Base-by-base conservation (phyloP, 2,329 filamentous ascomycete species). In the Graphilbum fragrans region DNA sequence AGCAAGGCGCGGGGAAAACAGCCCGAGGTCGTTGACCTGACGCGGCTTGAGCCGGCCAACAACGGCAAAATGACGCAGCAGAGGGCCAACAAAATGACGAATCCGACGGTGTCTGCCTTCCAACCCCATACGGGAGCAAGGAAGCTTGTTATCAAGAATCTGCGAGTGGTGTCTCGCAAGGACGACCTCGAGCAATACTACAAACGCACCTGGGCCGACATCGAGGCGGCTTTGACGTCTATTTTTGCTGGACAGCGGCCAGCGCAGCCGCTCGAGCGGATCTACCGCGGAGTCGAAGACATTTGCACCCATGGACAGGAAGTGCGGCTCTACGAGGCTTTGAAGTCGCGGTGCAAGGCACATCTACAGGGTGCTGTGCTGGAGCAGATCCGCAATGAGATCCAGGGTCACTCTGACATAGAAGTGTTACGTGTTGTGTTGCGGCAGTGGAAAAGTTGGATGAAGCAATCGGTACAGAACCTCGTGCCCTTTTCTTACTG, bases 61-160 rank as follows among this genome's bases (percentile, higher is more conserved):
- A 39, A 31, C 37, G 22, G 36, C 25, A 29, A 3, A 23, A n/a
- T 4, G 21, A 3, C 40, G 21, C 22, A 35, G n/a, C 2, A 34
- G n/a, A 12, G 7, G 23, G 35, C 4, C 16, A 22, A 12, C 34
- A 53, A 38, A 21, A 32, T 31, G 40, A 39, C 23, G 18, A 5
- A 23, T 8, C 22, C 20, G 1, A 14, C 19, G 14, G 37, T 16
- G 34, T 39, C 39, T 2, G 60, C 64, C 39, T 85, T 88, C 55
- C 83, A 82, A 50, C 80, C 86, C 12, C 77, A 85, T 53, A 69
- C 72, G 11, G 87, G 86, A 25, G 80, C 86, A 18, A 88, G 82
- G 67, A 88, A 82, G 61, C 73, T 98, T 36, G 75, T 90, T n/a
- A 85, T 98, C 53, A 94, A 94, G 72, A 96, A 95, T 57, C 72